Evolutionary conservation across 495 filamentous ascomycete genomes (phyloP).

Genomic region (Penicillium canariense): DNA sequence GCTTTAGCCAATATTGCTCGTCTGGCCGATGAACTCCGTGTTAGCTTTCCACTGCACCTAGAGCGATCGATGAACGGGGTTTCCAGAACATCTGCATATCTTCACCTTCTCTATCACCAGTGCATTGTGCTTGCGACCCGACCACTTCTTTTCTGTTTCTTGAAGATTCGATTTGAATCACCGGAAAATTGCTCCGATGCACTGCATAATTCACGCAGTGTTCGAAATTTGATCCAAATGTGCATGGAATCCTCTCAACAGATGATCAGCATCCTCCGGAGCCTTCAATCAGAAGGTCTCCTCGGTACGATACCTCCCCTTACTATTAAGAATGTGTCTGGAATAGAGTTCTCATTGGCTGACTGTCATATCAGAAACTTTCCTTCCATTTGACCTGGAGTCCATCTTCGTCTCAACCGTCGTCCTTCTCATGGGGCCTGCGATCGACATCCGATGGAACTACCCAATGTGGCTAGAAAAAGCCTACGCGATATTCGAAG

Average conservation of each 20-base stretch:
- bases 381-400: conserved; percentile 46
- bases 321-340: neutral
- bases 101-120: conserved; percentile 46
- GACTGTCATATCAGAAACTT: conserved; percentile 32
- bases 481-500: conserved; percentile 38
- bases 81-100: conserved; percentile 40
- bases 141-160: conserved; percentile 38
- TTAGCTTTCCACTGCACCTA: conserved; percentile 33
- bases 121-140: conserved; percentile 44
- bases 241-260: conserved; percentile 44
- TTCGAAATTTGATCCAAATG: conserved; percentile 38
- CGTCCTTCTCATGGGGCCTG: conserved; percentile 34
- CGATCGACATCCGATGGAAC: conserved; percentile 31
- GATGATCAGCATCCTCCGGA: conserved; percentile 37
- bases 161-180: conserved; percentile 36
- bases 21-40: conserved; percentile 35
- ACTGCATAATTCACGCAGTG: conserved; percentile 30
- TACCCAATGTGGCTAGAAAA: conserved; percentile 35
- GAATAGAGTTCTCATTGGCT: neutral
- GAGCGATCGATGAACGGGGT: conserved; percentile 36
- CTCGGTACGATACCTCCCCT: conserved; percentile 29
- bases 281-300: conserved; percentile 38
- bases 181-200: conserved; percentile 23
- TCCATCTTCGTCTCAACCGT: conserved; percentile 39
- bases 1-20: conserved; percentile 39